A percentile compares a stretch with the other conserved stretches of the same genome.
Conservation (phyloP, 1,139 yeast species). For the Scheffersomyces cryptocercus region DNA sequence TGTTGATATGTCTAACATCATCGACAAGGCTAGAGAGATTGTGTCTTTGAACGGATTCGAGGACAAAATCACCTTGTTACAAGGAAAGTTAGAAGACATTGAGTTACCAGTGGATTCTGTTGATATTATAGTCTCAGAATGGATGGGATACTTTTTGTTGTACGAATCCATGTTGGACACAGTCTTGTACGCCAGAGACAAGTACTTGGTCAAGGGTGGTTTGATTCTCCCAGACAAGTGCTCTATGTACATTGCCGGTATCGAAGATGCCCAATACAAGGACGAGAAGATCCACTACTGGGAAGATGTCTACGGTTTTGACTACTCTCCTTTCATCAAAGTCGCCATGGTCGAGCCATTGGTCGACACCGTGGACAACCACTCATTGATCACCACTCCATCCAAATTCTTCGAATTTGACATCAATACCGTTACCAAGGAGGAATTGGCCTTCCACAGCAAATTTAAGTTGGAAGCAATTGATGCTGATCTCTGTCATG, state of each 20-base stretch:
- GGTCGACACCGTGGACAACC: conserved; percentile 87
- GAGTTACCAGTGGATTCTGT: conserved; percentile 75
- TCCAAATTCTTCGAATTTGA: conserved; percentile 78
- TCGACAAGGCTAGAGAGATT: conserved; percentile 89
- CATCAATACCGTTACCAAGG: conserved; percentile 82
- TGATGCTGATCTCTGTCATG: conserved; percentile 83
- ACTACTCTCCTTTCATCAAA: conserved; percentile 71
- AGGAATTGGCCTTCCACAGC: conserved; percentile 73
- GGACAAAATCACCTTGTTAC: conserved; percentile 84
- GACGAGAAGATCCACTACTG: conserved; percentile 91
- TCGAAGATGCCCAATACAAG: conserved; percentile 94
- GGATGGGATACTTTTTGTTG: conserved; percentile 98
- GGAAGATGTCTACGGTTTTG: conserved; percentile 97
- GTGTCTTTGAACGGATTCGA: conserved; percentile 80
- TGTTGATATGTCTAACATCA: conserved; percentile 95
- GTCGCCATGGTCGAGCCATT: conserved; percentile 91
- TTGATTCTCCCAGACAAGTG: conserved; percentile 95
- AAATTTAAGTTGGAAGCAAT: conserved; percentile 70
- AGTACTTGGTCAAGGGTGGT: conserved; percentile 83
- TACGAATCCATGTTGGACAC: conserved; percentile 99
- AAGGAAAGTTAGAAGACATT: conserved; percentile 95
- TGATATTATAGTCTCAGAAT: conserved; percentile 94
- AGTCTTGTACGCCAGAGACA: conserved; percentile 91
- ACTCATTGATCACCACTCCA: conserved; percentile 72
- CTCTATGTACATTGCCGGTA: conserved; percentile 84